These are phyloP conservation scores for Candida silvatica DNA, from an alignment of 805 yeast genomes.

Conservation along the genomic window DNA sequence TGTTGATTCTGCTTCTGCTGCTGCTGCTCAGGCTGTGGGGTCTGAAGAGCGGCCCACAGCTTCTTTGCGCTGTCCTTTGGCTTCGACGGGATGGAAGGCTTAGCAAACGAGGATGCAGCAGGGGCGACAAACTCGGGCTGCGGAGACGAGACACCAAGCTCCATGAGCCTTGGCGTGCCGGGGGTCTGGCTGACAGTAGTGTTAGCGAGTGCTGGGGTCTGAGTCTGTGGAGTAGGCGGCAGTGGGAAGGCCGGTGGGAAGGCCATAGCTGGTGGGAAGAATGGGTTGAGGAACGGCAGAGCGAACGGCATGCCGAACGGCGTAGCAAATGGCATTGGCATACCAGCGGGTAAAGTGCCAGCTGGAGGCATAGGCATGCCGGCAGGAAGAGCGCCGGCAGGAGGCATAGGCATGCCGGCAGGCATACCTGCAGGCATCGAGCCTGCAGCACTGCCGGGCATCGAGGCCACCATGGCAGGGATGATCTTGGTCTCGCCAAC, in stretches of 20 bases:
- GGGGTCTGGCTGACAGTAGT: neutral
- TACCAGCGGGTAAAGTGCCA: constrained; percentile 7
- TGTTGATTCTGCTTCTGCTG: too few species aligned
- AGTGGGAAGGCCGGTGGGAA: constrained; percentile 9
- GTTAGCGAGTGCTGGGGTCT: constrained; percentile 3
- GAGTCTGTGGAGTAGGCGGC: neutral
- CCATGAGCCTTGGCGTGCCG: neutral
- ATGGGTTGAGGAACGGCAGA: constrained; percentile 20
- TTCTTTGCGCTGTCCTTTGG: neutral
- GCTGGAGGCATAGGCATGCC: too few species aligned
- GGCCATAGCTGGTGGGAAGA: constrained; percentile 7
- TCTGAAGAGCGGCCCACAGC: too few species aligned
- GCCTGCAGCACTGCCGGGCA: neutral
- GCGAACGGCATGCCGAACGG: constrained; percentile 15
- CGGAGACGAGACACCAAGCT: constrained; percentile 1
- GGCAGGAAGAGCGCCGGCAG: too few species aligned
- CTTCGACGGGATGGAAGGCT: constrained; percentile 12
- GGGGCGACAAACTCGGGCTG: constrained; percentile 17
- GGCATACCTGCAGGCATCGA: constrained; percentile 4
- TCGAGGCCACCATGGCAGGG: neutral
- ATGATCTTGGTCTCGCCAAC: too few species aligned
- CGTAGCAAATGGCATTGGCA: constrained; percentile 9
- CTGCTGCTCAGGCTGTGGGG: too few species aligned
- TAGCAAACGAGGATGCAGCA: constrained; percentile 23
- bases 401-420: constrained; percentile 1